phyloP scores from a whole-genome alignment of 2,329 filamentous ascomycete genomes.

The Ceratocystis cacaofunesta region DNA sequence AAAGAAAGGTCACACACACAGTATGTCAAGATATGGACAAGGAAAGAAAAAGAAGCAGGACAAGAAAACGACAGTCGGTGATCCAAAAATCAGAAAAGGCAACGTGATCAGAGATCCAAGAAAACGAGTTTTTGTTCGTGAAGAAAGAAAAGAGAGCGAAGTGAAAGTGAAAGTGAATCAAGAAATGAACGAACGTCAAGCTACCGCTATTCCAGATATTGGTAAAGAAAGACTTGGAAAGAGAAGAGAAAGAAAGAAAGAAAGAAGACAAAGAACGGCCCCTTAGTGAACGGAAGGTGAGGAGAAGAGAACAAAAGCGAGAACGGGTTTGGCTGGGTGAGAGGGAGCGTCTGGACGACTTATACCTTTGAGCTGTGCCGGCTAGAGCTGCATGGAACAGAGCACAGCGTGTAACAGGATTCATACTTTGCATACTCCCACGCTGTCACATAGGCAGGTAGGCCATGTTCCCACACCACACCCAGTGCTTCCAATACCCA shows the following conservation, averaged over 20 bases:
- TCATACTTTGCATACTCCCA: background rate
- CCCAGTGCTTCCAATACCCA: no score
- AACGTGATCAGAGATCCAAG: background rate
- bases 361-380: background rate
- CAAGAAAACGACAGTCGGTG: conserved; percentile 8
- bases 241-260: conserved; percentile 21
- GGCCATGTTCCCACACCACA: no score
- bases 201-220: conserved; percentile 16
- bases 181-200: conserved; percentile 15
- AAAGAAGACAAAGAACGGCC: conserved; percentile 23
- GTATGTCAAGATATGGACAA: conserved; percentile 5
- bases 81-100: background rate
- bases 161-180: conserved; percentile 3
- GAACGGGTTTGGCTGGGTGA: conserved; percentile 2
- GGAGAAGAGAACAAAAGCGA: conserved; percentile 14
- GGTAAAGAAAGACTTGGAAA: conserved; percentile 17
- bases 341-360: background rate
- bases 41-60: conserved; percentile 2
- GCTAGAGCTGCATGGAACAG: background rate
- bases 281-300: conserved; percentile 19
- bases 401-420: background rate
- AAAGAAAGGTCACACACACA: conserved; percentile 6
- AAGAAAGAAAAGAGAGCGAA: background rate
- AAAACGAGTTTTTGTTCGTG: background rate
- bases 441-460: no score